Evolutionary conservation across 352 stramenopile genomes (phyloP).

Genomic region (Globisporangium mamillatum): DNA sequence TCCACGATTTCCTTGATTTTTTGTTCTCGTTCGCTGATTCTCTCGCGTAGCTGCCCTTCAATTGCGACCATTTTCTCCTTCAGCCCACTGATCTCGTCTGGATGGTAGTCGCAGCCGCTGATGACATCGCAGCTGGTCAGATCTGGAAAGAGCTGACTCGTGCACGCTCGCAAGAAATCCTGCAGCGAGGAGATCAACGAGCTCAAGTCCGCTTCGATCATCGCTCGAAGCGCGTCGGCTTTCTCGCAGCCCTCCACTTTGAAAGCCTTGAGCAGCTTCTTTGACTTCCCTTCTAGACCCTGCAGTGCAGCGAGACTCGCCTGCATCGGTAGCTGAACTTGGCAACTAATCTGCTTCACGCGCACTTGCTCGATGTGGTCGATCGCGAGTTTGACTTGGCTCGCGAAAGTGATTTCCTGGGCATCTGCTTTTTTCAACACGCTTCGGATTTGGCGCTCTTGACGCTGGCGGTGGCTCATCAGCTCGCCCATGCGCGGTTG

Average conservation of each 20-base stretch:
- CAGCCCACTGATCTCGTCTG: slow-evolving; percentile 57
- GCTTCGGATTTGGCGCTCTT: slow-evolving; percentile 60
- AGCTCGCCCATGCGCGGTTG: slow-evolving; percentile 85
- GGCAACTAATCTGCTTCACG: slow-evolving; percentile 48
- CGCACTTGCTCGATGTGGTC: slow-evolving; percentile 35
- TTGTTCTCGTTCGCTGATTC: slow-evolving; percentile 34
- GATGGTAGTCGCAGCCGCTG: slow-evolving; percentile 84
- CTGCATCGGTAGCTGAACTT: slow-evolving; percentile 68
- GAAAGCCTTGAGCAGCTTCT: slow-evolving; percentile 56
- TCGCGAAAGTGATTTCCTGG: slow-evolving; percentile 53
- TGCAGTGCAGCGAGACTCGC: slow-evolving; percentile 79
- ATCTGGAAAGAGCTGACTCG: slow-evolving; percentile 58
- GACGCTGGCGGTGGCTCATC: slow-evolving; percentile 68
- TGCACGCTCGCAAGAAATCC: slow-evolving; percentile 54
- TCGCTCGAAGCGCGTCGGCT: slow-evolving; percentile 21
- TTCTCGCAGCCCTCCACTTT: slow-evolving; percentile 31
- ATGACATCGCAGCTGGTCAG: slow-evolving; percentile 58
- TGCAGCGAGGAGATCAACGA: slow-evolving; percentile 36
- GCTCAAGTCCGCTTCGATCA: slow-evolving; percentile 30
- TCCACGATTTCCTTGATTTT: slow-evolving; percentile 34
- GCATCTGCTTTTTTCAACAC: slow-evolving; percentile 49
- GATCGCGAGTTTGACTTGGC: slow-evolving; percentile 24
- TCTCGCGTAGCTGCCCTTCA: slow-evolving; percentile 34
- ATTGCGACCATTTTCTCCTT: slow-evolving; percentile 35
- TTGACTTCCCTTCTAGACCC: slow-evolving; percentile 79